Conservation (phyloP, 352 stramenopile genomes). For the Phytophthora colocasiae region DNA sequence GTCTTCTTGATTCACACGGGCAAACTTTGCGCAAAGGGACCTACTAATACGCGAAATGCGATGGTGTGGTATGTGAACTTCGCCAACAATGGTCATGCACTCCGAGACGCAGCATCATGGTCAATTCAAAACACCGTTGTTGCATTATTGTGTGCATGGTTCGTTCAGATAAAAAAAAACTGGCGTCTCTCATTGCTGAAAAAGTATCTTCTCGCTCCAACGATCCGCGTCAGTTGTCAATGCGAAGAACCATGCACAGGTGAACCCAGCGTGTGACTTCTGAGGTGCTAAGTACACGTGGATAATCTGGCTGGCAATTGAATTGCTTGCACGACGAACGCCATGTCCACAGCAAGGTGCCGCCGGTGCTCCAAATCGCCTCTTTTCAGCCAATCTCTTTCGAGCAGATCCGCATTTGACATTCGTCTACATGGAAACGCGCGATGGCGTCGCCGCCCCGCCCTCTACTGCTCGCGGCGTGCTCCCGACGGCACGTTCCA, state of each 20-base stretch:
- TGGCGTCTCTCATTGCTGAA: neutral
- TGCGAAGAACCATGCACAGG: neutral
- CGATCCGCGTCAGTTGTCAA: too few species aligned
- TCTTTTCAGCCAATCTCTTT: slow-evolving; percentile 18
- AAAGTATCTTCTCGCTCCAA: slow-evolving; percentile 8
- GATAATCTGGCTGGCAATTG: slow-evolving; percentile 8
- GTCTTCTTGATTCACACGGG: too few species aligned
- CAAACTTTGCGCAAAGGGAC: too few species aligned
- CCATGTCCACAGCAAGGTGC: slow-evolving; percentile 13
- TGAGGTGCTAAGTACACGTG: slow-evolving; percentile 8
- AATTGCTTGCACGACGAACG: slow-evolving; percentile 11
- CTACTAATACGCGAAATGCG: too few species aligned
- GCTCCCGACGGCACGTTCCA: slow-evolving; percentile 4
- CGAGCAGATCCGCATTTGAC: slow-evolving; percentile 27
- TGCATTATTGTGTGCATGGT: too few species aligned
- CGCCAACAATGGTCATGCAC: too few species aligned
- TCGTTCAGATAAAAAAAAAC: too few species aligned
- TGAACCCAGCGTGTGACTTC: slow-evolving; percentile 15
- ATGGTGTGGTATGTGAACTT: too few species aligned
- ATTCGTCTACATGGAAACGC: slow-evolving; percentile 38
- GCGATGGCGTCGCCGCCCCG: slow-evolving; percentile 24
- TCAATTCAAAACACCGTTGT: too few species aligned
- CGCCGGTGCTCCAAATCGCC: slow-evolving; percentile 1
- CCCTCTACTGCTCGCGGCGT: slow-evolving; percentile 25
- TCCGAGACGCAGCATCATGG: too few species aligned